Conservation (phyloP, 2,329 filamentous ascomycete genomes). For the Ophiocordyceps camponoti-floridani region DNA sequence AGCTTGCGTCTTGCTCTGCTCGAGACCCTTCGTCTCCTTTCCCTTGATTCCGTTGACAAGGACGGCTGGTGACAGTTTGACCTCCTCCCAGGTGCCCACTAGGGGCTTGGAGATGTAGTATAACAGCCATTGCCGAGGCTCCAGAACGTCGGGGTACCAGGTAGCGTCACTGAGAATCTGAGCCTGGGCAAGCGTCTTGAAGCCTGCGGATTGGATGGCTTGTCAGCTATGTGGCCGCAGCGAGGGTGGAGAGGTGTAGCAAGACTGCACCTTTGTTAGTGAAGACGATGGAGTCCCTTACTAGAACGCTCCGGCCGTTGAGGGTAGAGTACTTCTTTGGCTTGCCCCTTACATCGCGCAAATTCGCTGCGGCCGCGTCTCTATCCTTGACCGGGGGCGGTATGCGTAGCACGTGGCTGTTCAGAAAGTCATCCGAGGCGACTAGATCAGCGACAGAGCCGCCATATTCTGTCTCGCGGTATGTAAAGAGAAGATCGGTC, state of each 20-base stretch:
- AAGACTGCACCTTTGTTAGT: slow-evolving; percentile 70
- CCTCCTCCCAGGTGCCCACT: slow-evolving; percentile 65
- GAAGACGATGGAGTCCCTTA: slow-evolving; percentile 85
- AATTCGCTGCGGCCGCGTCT: slow-evolving; percentile 42
- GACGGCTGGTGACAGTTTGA: slow-evolving; percentile 50
- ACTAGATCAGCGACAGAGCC: slow-evolving; percentile 62
- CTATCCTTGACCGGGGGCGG: slow-evolving; percentile 43
- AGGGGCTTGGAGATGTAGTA: slow-evolving; percentile 90
- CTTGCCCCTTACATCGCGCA: slow-evolving; percentile 80
- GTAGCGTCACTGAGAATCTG: slow-evolving; percentile 69
- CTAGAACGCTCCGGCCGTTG: slow-evolving; percentile 81
- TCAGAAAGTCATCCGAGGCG: slow-evolving; percentile 83
- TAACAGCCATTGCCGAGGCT: slow-evolving; percentile 84
- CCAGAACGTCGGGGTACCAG: slow-evolving; percentile 78
- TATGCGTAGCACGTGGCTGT: slow-evolving; percentile 87
- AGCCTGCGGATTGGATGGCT: slow-evolving; percentile 38
- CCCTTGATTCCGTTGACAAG: slow-evolving; percentile 27
- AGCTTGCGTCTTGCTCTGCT: slow-evolving; percentile 13
- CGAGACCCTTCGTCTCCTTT: slow-evolving; percentile 18
- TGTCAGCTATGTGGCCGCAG: not conserved
- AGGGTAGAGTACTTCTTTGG: slow-evolving; percentile 85
- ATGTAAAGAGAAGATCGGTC: slow-evolving; percentile 78
- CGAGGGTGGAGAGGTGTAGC: too few relatives aligned
- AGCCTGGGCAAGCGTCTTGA: slow-evolving; percentile 80
- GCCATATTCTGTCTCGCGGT: slow-evolving; percentile 74